Conservation (phyloP, 2,329 filamentous ascomycete species). For the Exophiala bonariae region DNA sequence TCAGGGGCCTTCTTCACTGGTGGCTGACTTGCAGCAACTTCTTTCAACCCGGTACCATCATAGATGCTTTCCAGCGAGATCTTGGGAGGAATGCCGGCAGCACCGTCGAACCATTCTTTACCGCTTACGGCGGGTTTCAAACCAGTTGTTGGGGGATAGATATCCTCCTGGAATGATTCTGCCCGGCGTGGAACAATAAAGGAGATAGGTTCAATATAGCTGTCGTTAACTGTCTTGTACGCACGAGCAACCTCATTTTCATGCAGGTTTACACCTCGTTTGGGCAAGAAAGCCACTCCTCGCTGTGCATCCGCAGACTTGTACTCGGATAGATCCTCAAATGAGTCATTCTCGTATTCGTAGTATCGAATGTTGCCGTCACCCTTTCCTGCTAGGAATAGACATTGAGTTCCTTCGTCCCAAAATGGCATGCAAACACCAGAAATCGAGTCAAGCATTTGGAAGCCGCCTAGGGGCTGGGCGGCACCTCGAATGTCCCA, state of each 20-base stretch:
- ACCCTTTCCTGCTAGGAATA: slow-evolving; percentile 96
- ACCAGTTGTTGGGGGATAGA: slow-evolving; percentile 84
- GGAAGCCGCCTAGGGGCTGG: slow-evolving; percentile 87
- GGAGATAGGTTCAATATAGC: slow-evolving; percentile 92
- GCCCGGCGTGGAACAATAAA: slow-evolving; percentile 94
- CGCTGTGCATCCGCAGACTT: slow-evolving; percentile 95
- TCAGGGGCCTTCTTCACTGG: slow-evolving; percentile 43
- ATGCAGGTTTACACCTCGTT: slow-evolving; percentile 92
- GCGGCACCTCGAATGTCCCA: slow-evolving; percentile 83
- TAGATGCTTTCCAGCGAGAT: slow-evolving; percentile 92
- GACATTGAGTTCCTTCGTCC: slow-evolving; percentile 93
- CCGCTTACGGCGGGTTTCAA: slow-evolving; percentile 76
- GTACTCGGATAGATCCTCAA: slow-evolving; percentile 95
- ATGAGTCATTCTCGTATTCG: slow-evolving; percentile 98
- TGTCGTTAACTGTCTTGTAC: slow-evolving; percentile 95
- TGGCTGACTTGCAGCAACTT: slow-evolving; percentile 65
- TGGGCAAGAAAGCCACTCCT: slow-evolving; percentile 90
- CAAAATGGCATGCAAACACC: slow-evolving; percentile 99
- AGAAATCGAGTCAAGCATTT: slow-evolving; percentile 88
- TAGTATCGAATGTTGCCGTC: slow-evolving; percentile 99
- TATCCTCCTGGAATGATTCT: slow-evolving; percentile 94
- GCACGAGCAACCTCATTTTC: slow-evolving; percentile 95
- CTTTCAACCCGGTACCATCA: slow-evolving; percentile 76
- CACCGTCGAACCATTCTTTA: slow-evolving; percentile 82
- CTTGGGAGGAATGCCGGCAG: slow-evolving; percentile 81